Evolutionary conservation across 169 alveolate genomes (phyloP), one percentile per base, ranked within the genome.

Genomic region (Plasmodium ovale): DNA sequence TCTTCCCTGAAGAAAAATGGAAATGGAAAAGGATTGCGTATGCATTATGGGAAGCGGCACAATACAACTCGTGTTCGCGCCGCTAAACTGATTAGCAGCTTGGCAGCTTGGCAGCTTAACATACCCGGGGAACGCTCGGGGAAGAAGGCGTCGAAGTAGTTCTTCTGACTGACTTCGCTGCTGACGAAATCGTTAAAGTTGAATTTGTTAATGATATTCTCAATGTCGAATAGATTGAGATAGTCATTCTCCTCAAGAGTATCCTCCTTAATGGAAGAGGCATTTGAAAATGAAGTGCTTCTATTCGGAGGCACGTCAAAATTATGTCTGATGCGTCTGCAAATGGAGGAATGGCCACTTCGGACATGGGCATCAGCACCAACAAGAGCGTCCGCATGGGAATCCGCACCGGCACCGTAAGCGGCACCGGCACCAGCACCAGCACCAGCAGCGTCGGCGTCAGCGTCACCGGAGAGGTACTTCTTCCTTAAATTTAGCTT

Each of bases 131-230:
- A 47, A 14, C 56, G 2, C 56, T n/a, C 12, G 19, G 14, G 14
- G 21, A 53, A 27, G 29, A 47, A 60, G 1, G 67, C 9, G 12
- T 54, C 56, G 12, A 62, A 72, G 35, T 29, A 72, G 42, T 68
- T 77, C 21, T 53, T 62, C 27, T 14, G 37, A 23, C 56, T 65
- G 10, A 77, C 23, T 12, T 77, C 88, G 25, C 10, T 60, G 23
- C 27, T 77, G 10, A 60, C 77, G 23, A 77, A 44, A 19, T 77
- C 88, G 1, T 60, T 68, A 51, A 77, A 77, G 54, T 77, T 62
- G 56, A 77, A 77, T 7, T 77, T 47, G 35, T 77, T 77, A 1
- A 77, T 77, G 16, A 77, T 77, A 53, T 77, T 77, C 31, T 77
- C 88, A 51, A 77, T 42, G 39, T 77, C 88, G 16, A 77, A 77